Conservation (phyloP, 2,329 filamentous ascomycete species). For the Pseudogymnoascus sp. region DNA sequence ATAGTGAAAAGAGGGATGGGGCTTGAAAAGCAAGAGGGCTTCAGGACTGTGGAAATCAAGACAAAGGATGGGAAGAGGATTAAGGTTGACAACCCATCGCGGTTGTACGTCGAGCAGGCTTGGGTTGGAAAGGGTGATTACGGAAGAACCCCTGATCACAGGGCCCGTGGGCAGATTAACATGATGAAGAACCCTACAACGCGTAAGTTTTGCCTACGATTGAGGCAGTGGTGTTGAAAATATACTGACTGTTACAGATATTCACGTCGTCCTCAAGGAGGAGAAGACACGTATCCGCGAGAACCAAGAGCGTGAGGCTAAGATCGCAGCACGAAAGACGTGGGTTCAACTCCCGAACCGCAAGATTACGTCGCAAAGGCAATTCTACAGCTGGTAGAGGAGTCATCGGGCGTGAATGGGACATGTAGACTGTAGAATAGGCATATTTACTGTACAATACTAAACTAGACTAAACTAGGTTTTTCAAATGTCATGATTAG, state of each 20-base stretch:
- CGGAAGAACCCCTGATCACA: constrained; percentile 52
- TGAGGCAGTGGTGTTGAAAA: neutral
- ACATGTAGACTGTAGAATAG: neutral
- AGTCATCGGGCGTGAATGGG: neutral
- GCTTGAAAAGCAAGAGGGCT: constrained; percentile 33
- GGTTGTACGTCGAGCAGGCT: constrained; percentile 82
- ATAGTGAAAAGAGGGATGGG: constrained; percentile 81
- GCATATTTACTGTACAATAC: constrained; percentile 6
- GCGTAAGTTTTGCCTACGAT: constrained; percentile 44
- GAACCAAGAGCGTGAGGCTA: constrained; percentile 67
- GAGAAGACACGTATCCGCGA: constrained; percentile 81
- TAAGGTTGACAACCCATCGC: constrained; percentile 63
- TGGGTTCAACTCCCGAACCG: constrained; percentile 87
- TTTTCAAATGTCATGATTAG: neutral
- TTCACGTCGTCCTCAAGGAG: constrained; percentile 82
- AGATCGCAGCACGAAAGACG: constrained; percentile 64
- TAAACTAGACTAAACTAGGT: constrained; percentile 2
- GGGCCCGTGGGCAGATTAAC: constrained; percentile 66
- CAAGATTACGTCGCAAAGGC: constrained; percentile 73
- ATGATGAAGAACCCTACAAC: constrained; percentile 64
- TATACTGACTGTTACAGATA: constrained; percentile 39
- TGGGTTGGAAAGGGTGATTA: constrained; percentile 78
- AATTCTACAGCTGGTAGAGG: constrained; percentile 81
- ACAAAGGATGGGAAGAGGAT: constrained; percentile 69
- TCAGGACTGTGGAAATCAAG: constrained; percentile 45